phyloP scores from a whole-genome alignment of 371 early-diverging fungal genomes.

The Dinochytrium kinnereticum region DNA sequence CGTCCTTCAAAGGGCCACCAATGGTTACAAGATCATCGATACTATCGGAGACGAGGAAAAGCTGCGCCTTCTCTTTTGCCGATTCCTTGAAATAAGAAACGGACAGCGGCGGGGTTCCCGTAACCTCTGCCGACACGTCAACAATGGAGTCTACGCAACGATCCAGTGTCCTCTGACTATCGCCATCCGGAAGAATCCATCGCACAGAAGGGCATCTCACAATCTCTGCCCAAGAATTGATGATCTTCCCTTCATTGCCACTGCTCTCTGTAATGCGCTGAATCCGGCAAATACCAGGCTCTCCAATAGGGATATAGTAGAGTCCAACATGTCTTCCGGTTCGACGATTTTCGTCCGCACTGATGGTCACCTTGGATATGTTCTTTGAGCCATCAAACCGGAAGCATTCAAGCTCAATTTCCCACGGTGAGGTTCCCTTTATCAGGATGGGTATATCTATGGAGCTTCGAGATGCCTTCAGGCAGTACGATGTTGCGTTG shows the following conservation, averaged over 20 bases:
- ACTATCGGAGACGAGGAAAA: not conserved
- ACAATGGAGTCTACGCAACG: slow-evolving; percentile 36
- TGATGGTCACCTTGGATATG: slow-evolving; percentile 18
- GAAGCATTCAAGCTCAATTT: slow-evolving; percentile 37
- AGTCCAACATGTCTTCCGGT: slow-evolving; percentile 18
- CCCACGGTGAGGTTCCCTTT: slow-evolving; percentile 52
- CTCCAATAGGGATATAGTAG: slow-evolving; percentile 17
- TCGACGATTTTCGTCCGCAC: not conserved
- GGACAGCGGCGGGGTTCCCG: slow-evolving; percentile 38
- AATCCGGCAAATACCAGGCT: slow-evolving; percentile 41
- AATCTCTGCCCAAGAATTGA: slow-evolving; percentile 30
- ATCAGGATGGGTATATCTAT: slow-evolving; percentile 39
- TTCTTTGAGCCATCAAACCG: slow-evolving; percentile 38
- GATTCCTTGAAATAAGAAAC: slow-evolving; percentile 12
- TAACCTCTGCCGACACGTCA: slow-evolving; percentile 20
- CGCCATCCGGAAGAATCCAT: slow-evolving; percentile 21
- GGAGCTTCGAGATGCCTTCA: slow-evolving; percentile 6
- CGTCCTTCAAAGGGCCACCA: not conserved
- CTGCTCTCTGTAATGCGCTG: slow-evolving; percentile 27
- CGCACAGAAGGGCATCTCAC: slow-evolving; percentile 42
- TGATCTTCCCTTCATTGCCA: slow-evolving; percentile 28
- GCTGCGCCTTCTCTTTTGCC: not conserved
- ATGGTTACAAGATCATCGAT: not conserved
- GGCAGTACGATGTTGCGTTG: slow-evolving; percentile 35
- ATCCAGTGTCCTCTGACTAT: slow-evolving; percentile 27